These are phyloP conservation scores for Maudiozyma serrabonitensis DNA, from an alignment of 805 yeast genomes.

Conservation along the genomic window DNA sequence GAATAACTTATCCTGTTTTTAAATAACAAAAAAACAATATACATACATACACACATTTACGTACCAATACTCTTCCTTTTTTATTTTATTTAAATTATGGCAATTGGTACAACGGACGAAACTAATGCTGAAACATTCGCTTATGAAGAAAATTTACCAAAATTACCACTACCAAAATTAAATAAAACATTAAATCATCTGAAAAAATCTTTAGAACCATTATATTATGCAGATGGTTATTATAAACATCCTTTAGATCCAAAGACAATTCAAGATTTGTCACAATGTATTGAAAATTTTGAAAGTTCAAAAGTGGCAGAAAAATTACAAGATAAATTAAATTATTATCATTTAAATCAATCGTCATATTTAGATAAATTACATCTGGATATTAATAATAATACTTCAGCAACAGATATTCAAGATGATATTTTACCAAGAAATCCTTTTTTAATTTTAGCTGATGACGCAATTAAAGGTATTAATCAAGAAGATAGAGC, in stretches of 20 bases:
- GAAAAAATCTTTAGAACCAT: conserved; percentile 48
- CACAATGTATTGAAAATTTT: conserved; percentile 38
- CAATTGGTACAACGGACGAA: not conserved
- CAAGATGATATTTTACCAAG: conserved; percentile 64
- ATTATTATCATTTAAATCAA: conserved; percentile 35
- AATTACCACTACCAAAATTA: conserved; percentile 54
- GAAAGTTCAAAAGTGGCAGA: conserved; percentile 33
- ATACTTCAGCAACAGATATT: conserved; percentile 46
- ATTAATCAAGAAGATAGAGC: conserved; percentile 61
- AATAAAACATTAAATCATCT: conserved; percentile 42
- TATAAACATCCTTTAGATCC: conserved; percentile 22
- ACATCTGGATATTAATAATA: conserved; percentile 34
- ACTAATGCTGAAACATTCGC: conserved; percentile 4
- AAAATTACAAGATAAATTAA: conserved; percentile 45
- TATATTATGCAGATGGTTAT: conserved; percentile 45
- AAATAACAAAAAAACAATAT: too few species aligned
- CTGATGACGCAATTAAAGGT: conserved; percentile 61
- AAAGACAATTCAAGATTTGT: conserved; percentile 27
- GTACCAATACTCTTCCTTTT: too few species aligned
- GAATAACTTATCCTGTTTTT: too few species aligned
- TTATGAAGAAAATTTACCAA: conserved; percentile 34
- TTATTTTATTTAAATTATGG: not conserved
- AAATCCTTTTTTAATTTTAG: conserved; percentile 65
- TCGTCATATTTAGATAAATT: conserved; percentile 46
- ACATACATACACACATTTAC: not conserved